phyloP scores from a whole-genome alignment of 148 eudicot species.

The Mesembryanthemum crystallinum region DNA sequence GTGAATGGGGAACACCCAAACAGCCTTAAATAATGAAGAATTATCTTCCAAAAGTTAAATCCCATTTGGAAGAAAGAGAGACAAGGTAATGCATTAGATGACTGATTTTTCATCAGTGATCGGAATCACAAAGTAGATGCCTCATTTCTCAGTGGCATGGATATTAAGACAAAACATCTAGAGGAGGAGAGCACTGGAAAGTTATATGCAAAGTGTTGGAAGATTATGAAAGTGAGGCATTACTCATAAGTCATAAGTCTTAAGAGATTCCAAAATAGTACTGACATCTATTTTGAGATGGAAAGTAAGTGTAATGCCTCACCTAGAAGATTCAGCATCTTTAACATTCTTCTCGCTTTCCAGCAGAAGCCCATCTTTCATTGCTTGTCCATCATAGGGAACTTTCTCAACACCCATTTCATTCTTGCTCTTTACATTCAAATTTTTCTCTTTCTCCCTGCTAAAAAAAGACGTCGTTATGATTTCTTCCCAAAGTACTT shows the following conservation, averaged over 20 bases:
- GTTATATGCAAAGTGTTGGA: not conserved
- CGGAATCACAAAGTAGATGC: not conserved
- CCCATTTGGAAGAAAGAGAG: not conserved
- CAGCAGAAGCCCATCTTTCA: constrained; percentile 22
- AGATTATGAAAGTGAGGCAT: not conserved
- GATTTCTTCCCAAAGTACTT: not conserved
- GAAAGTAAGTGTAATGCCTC: constrained; percentile 13
- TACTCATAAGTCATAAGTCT: not conserved
- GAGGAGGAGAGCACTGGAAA: not conserved
- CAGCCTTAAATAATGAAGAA: not conserved
- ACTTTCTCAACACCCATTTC: constrained; percentile 26
- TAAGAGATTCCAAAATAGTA: constrained; percentile 5
- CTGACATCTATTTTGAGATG: constrained; percentile 7
- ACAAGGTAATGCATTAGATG: not conserved
- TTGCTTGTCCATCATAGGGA: constrained; percentile 26
- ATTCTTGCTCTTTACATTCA: constrained; percentile 25
- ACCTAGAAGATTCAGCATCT: constrained; percentile 44
- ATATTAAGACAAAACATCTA: not conserved
- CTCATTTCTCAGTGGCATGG: not conserved
- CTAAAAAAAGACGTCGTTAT: not conserved
- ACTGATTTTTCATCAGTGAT: not conserved
- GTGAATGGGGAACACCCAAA: not conserved
- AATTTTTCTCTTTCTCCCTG: constrained; percentile 30
- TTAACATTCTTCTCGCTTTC: constrained; percentile 37
- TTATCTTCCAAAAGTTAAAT: too few species aligned